These are phyloP conservation scores for Sporisorium graminicola DNA, from an alignment of 1,284 basidiomycete species.

Conservation along the genomic window DNA sequence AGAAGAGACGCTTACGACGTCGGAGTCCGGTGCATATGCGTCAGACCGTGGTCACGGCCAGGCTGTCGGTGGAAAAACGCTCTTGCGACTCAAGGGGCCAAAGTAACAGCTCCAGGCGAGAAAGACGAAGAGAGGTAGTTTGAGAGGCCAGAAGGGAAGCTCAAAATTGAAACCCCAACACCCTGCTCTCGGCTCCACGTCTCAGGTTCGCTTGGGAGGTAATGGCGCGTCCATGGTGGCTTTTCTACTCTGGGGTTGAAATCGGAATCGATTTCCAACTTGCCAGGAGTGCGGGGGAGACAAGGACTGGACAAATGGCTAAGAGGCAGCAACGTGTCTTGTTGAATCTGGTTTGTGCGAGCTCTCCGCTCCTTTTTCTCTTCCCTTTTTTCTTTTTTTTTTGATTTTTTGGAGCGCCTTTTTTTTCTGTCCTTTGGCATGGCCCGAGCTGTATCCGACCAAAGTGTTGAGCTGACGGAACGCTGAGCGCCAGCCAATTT, in stretches of 20 bases:
- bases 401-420: background rate
- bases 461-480: background rate
- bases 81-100: too few relatives aligned
- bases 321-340: background rate
- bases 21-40: background rate
- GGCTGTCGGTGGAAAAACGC: background rate
- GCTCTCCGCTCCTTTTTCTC: background rate
- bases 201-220: background rate
- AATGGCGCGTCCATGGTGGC: background rate
- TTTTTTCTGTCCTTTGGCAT: background rate
- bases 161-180: background rate
- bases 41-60: background rate
- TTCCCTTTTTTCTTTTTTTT: background rate
- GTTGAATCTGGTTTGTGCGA: slow-evolving; percentile 1
- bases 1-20: background rate
- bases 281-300: background rate
- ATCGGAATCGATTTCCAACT: background rate
- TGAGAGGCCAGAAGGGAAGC: too few relatives aligned
- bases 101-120: background rate
- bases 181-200: background rate
- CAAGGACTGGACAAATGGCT: background rate
- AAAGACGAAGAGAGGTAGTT: background rate
- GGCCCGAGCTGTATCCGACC: background rate
- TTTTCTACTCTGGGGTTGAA: background rate
- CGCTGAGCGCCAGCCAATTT: background rate